These are phyloP conservation scores for Alternaria solani DNA, from an alignment of 2,329 filamentous ascomycete genomes.

Conservation along the genomic window DNA sequence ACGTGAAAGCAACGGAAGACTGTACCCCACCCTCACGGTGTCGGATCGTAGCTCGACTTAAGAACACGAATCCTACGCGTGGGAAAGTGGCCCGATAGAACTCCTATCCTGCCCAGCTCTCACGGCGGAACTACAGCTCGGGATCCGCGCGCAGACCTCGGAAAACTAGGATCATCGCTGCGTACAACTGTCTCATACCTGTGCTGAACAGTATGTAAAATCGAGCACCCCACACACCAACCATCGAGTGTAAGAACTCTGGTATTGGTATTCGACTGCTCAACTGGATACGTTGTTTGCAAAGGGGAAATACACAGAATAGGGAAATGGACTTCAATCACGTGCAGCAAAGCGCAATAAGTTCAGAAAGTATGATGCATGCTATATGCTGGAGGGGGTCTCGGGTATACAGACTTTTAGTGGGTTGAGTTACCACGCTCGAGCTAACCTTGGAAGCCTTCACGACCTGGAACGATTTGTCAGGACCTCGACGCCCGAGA, in stretches of 20 bases:
- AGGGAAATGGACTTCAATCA: neutral
- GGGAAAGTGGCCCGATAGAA: constrained; percentile 23
- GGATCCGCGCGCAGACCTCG: constrained; percentile 58
- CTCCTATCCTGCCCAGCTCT: constrained; percentile 21
- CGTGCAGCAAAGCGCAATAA: neutral
- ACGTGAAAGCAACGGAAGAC: neutral
- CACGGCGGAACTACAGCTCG: constrained; percentile 43
- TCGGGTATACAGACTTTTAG: neutral
- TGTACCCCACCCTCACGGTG: neutral
- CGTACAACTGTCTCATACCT: constrained; percentile 70
- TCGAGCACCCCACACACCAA: constrained; percentile 62
- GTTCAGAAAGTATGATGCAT: neutral
- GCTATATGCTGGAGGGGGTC: neutral
- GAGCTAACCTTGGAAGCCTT: neutral
- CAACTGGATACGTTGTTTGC: too few relatives aligned
- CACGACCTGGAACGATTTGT: neutral
- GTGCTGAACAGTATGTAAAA: constrained; percentile 71
- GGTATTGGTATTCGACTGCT: too few relatives aligned
- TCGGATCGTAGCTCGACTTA: neutral
- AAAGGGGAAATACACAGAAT: neutral
- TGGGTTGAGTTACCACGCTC: neutral
- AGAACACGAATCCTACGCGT: constrained; percentile 10
- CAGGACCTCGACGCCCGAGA: neutral
- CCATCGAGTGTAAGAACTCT: constrained; percentile 20
- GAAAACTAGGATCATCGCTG: constrained; percentile 66